A percentile compares a stretch with the other conserved stretches of the same genome.
Conservation (phyloP, 148 eudicot species). For the Amaranthus palmeri region DNA sequence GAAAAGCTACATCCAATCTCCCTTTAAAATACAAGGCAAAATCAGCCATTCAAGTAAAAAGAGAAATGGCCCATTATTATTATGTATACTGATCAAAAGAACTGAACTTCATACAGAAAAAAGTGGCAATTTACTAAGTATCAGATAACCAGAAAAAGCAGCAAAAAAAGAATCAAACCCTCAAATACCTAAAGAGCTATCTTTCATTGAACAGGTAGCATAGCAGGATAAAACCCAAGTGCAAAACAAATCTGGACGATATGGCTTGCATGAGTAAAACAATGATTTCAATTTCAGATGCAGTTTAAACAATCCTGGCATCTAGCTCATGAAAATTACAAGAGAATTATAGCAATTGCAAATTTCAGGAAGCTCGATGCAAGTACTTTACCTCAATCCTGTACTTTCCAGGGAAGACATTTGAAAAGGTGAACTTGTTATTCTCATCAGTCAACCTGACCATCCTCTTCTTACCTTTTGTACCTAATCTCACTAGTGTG, state of each 20-base stretch:
- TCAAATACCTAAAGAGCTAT: neutral
- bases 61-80: neutral
- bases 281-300: neutral
- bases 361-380: slow-evolving; percentile 6
- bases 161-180: neutral
- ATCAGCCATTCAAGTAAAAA: neutral
- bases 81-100: neutral
- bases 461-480: slow-evolving; percentile 47
- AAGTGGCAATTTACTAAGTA: neutral
- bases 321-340: slow-evolving; percentile 1
- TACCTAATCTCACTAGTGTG: slow-evolving; percentile 50
- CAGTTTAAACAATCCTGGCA: neutral
- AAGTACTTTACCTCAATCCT: slow-evolving; percentile 63
- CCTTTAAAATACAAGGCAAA: neutral
- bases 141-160: neutral
- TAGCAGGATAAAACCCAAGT: neutral
- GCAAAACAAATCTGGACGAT: neutral
- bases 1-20: neutral
- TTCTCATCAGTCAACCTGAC: slow-evolving; percentile 55
- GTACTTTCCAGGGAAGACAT: slow-evolving; percentile 90
- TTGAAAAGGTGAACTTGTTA: slow-evolving; percentile 53
- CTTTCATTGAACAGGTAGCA: neutral
- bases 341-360: slow-evolving; percentile 3
- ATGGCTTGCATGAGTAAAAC: neutral
- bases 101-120: neutral